Evolutionary conservation across 1,139 yeast genomes (phyloP).

Genomic region (Sugiyamaella neomexicana): DNA sequence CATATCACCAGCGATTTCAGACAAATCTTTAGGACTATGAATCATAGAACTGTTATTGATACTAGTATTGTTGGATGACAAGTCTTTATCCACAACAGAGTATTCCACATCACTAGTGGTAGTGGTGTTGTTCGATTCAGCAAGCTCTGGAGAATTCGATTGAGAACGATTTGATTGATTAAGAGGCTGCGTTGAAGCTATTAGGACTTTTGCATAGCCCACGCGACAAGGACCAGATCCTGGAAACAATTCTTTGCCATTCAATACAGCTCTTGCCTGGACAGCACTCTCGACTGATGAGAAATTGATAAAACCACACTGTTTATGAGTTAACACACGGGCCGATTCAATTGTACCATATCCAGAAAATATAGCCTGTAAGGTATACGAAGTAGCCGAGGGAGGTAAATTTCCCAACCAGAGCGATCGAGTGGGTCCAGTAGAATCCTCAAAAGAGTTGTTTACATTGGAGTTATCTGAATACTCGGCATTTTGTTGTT

Average conservation of each 20-base stretch:
- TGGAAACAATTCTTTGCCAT: conserved; percentile 78
- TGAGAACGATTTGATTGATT: conserved; percentile 11
- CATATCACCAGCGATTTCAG: conserved; percentile 35
- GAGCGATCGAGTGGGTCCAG: conserved; percentile 61
- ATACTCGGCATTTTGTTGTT: too few relatives aligned
- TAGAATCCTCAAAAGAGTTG: conserved; percentile 12
- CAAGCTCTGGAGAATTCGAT: conserved; percentile 18
- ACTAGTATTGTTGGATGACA: not conserved
- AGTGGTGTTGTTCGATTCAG: not conserved
- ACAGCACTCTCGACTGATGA: conserved; percentile 70
- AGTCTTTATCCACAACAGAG: conserved; percentile 3
- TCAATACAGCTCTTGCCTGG: conserved; percentile 70
- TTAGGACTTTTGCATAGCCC: conserved; percentile 42
- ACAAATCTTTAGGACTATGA: conserved; percentile 24
- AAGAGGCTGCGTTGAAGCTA: conserved; percentile 1
- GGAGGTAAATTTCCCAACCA: conserved; percentile 77
- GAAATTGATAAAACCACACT: conserved; percentile 74
- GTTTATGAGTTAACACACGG: conserved; percentile 54
- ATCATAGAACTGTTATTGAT: conserved; percentile 22
- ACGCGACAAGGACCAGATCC: conserved; percentile 52
- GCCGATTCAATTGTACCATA: conserved; percentile 61
- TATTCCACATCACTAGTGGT: conserved; percentile 4
- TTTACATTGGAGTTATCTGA: not conserved
- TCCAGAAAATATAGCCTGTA: conserved; percentile 49
- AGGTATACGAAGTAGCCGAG: conserved; percentile 46